These are phyloP conservation scores for Starmerella khaoyaiensis DNA, from an alignment of 805 yeast species.

Conservation along the genomic window DNA sequence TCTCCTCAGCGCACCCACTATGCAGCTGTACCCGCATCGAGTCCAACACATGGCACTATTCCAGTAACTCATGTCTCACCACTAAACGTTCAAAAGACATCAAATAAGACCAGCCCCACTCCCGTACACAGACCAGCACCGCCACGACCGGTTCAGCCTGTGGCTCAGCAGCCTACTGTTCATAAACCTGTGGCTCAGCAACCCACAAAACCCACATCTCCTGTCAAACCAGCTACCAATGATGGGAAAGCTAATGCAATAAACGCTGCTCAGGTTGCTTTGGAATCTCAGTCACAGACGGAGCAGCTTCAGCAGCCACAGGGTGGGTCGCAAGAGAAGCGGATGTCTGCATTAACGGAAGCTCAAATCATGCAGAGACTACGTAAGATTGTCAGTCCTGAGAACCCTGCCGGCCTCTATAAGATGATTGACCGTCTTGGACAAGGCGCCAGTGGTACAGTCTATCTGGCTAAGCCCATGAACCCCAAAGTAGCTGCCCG, in stretches of 20 bases:
- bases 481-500: conserved; percentile 23
- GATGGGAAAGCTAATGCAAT: conserved; percentile 30
- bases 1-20: not conserved
- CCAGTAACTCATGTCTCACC: too few relatives aligned
- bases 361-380: conserved; percentile 73
- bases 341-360: conserved; percentile 61
- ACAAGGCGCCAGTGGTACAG: conserved; percentile 98
- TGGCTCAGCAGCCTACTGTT: not conserved
- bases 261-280: not conserved
- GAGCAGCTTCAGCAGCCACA: conserved; percentile 1
- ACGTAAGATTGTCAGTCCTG: conserved; percentile 64
- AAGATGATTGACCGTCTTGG: conserved; percentile 65
- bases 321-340: conserved; percentile 36
- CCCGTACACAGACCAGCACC: not conserved
- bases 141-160: not conserved
- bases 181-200: not conserved
- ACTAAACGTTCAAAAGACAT: too few relatives aligned
- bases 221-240: not conserved
- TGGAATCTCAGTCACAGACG: conserved; percentile 37
- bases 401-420: conserved; percentile 65
- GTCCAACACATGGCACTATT: too few relatives aligned
- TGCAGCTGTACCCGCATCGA: not conserved
- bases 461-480: conserved; percentile 68
- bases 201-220: not conserved
- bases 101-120: too few relatives aligned